Base-by-base conservation (phyloP, 768 basidiomycete genomes). In the Calvatia gigantea region DNA sequence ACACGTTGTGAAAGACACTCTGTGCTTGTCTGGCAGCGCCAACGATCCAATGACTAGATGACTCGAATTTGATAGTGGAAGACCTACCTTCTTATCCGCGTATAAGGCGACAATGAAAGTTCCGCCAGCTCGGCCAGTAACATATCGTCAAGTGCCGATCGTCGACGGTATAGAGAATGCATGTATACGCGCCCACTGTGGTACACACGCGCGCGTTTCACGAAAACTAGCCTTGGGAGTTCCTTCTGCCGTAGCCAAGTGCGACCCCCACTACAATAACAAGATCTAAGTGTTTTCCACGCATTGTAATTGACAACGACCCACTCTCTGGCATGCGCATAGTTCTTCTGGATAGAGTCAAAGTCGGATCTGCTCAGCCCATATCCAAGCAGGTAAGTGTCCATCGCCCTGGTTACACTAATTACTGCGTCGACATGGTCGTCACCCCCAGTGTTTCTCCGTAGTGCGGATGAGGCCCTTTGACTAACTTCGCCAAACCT, bases 391-490 rank as follows among this genome's bases (percentile, higher is more conserved):
- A 93, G 73, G 63, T 82, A 90, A 2, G 84, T 81, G 60, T 92
- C 91, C 41, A 92, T 85, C 3, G 85, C 86, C 43, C 83, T 84
- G 21, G 84, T 80, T 15, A 91, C 81, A 33, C 76, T 75, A 31
- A 91, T 79, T 29, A 96, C 83, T 4, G 91, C 88, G 67, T 98
- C 95, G 41, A 91, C 88, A 58, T 91, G 89, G 65, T 93, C 90
- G 67, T 92, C 91, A 31, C 81, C 83, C 41, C 79, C 81, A 11
- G 76, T 80, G 39, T 80, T 78, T 61, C 80, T 77, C 33, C 83
- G 81, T 35, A 94, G 71, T 14, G 82, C 75, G 19, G 71, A 74
- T 2, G 92, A 85, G 1, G 91, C 92, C 29, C 71, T 71, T 57
- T 89, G 83, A 33, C 91, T 69, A 9, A 91, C 71, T 32, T 81